Conservation (phyloP, 768 basidiomycete species). For the Calocera cornea region DNA sequence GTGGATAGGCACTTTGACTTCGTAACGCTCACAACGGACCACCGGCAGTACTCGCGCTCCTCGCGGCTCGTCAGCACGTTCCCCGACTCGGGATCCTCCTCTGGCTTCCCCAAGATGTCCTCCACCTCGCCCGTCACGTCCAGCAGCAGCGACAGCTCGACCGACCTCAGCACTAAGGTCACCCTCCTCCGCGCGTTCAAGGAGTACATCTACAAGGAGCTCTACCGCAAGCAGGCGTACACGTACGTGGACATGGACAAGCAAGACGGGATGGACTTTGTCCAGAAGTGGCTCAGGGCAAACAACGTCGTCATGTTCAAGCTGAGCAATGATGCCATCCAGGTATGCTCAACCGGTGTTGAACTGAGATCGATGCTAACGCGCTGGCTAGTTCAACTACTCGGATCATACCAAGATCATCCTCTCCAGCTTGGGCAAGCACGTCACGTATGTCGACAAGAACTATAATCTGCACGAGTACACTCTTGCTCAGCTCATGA, state of each 20-base stretch:
- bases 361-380: constrained; percentile 6
- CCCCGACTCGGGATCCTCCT: constrained; percentile 5
- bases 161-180: constrained; percentile 73
- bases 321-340: constrained; percentile 87
- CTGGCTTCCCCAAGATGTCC: background rate
- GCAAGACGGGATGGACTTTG: constrained; percentile 82
- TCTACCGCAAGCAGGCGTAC: constrained; percentile 76
- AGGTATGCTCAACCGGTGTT: constrained; percentile 40
- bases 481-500: constrained; percentile 59
- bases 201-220: constrained; percentile 79
- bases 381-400: constrained; percentile 74
- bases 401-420: constrained; percentile 95
- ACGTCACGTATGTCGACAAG: constrained; percentile 86
- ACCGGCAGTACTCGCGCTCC: background rate
- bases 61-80: background rate
- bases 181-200: constrained; percentile 91
- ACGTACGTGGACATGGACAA: constrained; percentile 56
- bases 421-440: constrained; percentile 61
- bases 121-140: too few species aligned
- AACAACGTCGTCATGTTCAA: constrained; percentile 96
- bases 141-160: constrained; percentile 4
- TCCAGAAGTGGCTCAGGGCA: constrained; percentile 90
- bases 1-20: constrained; percentile 71
- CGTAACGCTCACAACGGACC: constrained; percentile 25
- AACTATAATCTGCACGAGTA: constrained; percentile 63